A percentile compares a stretch with the other conserved stretches of the same genome.
These are phyloP conservation scores for Aspergillus conjunctus DNA, from an alignment of 495 filamentous ascomycete genomes.

Conservation along the genomic window DNA sequence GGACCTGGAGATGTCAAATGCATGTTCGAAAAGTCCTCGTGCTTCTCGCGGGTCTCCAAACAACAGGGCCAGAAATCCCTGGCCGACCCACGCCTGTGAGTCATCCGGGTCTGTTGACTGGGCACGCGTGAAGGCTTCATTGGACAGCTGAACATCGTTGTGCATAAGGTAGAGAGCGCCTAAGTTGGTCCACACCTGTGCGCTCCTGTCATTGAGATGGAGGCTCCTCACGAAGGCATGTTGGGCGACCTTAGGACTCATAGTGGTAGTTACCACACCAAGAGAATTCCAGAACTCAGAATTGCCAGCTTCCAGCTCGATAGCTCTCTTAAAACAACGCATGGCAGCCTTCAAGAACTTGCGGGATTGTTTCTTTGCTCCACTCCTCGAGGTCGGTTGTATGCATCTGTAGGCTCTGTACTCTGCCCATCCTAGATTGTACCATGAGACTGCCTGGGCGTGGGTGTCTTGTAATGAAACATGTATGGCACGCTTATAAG, in stretches of 20 bases:
- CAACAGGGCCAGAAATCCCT: slow-evolving; percentile 79
- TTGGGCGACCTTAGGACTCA: slow-evolving; percentile 88
- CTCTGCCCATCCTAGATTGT: slow-evolving; percentile 95
- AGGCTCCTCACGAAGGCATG: slow-evolving; percentile 92
- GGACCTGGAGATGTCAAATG: slow-evolving; percentile 85
- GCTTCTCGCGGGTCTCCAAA: slow-evolving; percentile 76
- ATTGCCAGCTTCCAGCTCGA: slow-evolving; percentile 93
- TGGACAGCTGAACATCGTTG: slow-evolving; percentile 78
- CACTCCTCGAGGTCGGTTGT: slow-evolving; percentile 41
- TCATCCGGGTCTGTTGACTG: slow-evolving; percentile 95
- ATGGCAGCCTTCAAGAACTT: slow-evolving; percentile 80
- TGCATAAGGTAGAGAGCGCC: slow-evolving; percentile 84
- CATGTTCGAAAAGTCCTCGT: slow-evolving; percentile 85
- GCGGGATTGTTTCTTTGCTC: slow-evolving; percentile 47
- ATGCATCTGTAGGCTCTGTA: slow-evolving; percentile 73
- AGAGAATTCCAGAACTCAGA: slow-evolving; percentile 97
- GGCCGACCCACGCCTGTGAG: slow-evolving; percentile 88
- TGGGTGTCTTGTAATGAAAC: slow-evolving; percentile 73
- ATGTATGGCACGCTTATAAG: slow-evolving; percentile 82
- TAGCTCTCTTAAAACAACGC: slow-evolving; percentile 92
- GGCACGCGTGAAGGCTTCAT: slow-evolving; percentile 84
- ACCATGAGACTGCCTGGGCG: slow-evolving; percentile 94
- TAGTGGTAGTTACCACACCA: slow-evolving; percentile 79
- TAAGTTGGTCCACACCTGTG: slow-evolving; percentile 86
- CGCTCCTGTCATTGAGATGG: slow-evolving; percentile 84